These are phyloP conservation scores for Rhizopogon sp. DNA, from an alignment of 768 basidiomycete species.

Conservation along the genomic window DNA sequence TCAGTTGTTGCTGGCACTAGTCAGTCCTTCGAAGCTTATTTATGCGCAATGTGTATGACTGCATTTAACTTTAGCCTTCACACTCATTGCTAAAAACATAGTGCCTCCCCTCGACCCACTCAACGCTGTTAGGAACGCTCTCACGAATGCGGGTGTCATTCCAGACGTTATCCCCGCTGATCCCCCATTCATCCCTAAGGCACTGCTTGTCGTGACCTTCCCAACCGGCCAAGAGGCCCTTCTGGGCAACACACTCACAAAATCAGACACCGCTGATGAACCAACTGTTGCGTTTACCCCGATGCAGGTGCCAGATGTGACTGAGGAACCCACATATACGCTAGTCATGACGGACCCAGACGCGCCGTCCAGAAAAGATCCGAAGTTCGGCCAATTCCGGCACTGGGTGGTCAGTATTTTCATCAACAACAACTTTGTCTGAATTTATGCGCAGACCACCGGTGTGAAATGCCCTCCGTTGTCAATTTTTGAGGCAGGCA, in stretches of 20 bases:
- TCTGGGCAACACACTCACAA: slow-evolving; percentile 33
- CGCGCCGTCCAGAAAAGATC: slow-evolving; percentile 46
- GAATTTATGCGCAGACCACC: slow-evolving; percentile 23
- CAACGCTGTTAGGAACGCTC: slow-evolving; percentile 10
- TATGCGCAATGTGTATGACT: background rate
- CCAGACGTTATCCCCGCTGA: slow-evolving; percentile 25
- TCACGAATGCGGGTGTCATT: slow-evolving; percentile 19
- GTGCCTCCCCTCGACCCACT: slow-evolving; percentile 19
- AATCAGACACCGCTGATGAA: slow-evolving; percentile 40
- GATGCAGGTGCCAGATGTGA: slow-evolving; percentile 28
- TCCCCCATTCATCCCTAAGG: slow-evolving; percentile 20
- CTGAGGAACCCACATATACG: slow-evolving; percentile 38
- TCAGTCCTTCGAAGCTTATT: slow-evolving; percentile 7
- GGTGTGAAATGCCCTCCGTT: slow-evolving; percentile 33
- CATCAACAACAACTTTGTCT: background rate
- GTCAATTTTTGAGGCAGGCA: slow-evolving; percentile 25
- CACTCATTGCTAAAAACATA: background rate
- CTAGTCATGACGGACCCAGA: slow-evolving; percentile 58
- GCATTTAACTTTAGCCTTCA: background rate
- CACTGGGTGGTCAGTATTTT: slow-evolving; percentile 47
- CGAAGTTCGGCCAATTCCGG: slow-evolving; percentile 46
- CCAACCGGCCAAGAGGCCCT: slow-evolving; percentile 27
- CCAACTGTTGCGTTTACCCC: slow-evolving; percentile 45
- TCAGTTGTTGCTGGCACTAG: slow-evolving; percentile 7
- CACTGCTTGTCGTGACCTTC: slow-evolving; percentile 24